Conservation (phyloP, 2,329 filamentous ascomycete species). For the Pseudogymnoascus sp. region DNA sequence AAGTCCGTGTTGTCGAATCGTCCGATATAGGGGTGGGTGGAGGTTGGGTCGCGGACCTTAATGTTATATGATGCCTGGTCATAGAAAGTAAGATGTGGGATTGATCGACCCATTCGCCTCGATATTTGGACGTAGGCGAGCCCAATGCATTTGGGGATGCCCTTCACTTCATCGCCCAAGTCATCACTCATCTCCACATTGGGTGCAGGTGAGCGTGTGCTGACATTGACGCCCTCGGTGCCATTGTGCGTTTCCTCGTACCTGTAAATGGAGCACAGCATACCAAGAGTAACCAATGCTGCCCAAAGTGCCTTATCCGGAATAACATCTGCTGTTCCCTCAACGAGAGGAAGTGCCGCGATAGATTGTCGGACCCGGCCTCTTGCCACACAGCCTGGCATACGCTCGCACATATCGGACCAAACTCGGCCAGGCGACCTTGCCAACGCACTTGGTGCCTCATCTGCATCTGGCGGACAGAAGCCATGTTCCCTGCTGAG, state of each 20-base stretch:
- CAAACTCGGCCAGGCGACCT: slow-evolving; percentile 46
- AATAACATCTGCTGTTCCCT: slow-evolving; percentile 43
- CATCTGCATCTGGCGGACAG: slow-evolving; percentile 44
- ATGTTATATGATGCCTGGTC: slow-evolving; percentile 49
- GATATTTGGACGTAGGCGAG: slow-evolving; percentile 45
- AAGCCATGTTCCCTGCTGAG: slow-evolving; percentile 46
- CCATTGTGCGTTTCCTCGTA: slow-evolving; percentile 48
- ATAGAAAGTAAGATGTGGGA: slow-evolving; percentile 46
- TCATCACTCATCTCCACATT: slow-evolving; percentile 43
- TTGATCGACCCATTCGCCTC: slow-evolving; percentile 42
- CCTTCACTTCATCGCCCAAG: slow-evolving; percentile 42
- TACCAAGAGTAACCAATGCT: slow-evolving; percentile 43
- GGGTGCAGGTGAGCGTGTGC: slow-evolving; percentile 25
- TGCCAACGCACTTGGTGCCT: slow-evolving; percentile 39
- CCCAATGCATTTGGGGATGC: slow-evolving; percentile 42
- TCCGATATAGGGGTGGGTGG: slow-evolving; percentile 42
- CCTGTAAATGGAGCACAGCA: slow-evolving; percentile 47
- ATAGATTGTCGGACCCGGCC: slow-evolving; percentile 45
- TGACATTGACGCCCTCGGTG: slow-evolving; percentile 41
- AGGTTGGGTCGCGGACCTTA: slow-evolving; percentile 41
- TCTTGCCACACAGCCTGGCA: slow-evolving; percentile 44
- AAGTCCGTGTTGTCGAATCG: slow-evolving; percentile 48
- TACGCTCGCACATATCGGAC: slow-evolving; percentile 47
- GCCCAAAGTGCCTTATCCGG: slow-evolving; percentile 47
- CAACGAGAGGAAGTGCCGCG: slow-evolving; percentile 40